Conservation (phyloP, 495 filamentous ascomycete genomes). For the Penicillium lividum region DNA sequence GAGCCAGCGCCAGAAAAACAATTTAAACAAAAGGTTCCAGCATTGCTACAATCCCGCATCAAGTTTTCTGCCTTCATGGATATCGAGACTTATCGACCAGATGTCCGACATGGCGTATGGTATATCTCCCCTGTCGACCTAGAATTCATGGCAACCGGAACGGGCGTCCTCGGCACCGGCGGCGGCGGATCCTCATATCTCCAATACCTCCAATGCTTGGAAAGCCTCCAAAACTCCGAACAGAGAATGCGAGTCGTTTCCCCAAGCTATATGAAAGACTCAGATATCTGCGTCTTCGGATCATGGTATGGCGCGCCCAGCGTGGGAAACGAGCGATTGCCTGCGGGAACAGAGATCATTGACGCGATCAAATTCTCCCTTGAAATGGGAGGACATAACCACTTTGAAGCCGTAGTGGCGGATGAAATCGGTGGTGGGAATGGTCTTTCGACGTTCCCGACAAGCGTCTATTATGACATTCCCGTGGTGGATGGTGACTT, state of each 20-base stretch:
- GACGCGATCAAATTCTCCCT: conserved; percentile 30
- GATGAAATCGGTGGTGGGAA: conserved; percentile 43
- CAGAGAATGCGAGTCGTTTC: conserved; percentile 26
- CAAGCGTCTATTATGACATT: conserved; percentile 26
- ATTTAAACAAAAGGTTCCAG: conserved; percentile 1
- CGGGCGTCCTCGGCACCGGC: conserved; percentile 25
- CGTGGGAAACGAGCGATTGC: conserved; percentile 28
- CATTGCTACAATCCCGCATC: conserved; percentile 4
- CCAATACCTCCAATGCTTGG: conserved; percentile 25
- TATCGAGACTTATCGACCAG: conserved; percentile 50
- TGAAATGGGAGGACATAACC: conserved; percentile 24
- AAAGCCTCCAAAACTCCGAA: conserved; percentile 15
- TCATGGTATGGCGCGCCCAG: conserved; percentile 31
- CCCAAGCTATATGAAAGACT: conserved; percentile 17
- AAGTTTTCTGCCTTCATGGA: conserved; percentile 31
- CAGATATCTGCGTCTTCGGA: conserved; percentile 22
- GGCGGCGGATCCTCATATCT: conserved; percentile 27
- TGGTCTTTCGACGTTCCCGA: conserved; percentile 37
- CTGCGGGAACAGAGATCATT: conserved; percentile 30
- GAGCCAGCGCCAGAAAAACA: conserved; percentile 15
- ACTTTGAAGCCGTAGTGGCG: conserved; percentile 33
- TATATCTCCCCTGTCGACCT: conserved; percentile 26
- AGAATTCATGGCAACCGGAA: conserved; percentile 30
- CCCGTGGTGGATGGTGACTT: conserved; percentile 43
- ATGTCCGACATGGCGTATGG: conserved; percentile 44